Conservation (phyloP, 495 filamentous ascomycete species). For the Aspergillus mulundensis region DNA sequence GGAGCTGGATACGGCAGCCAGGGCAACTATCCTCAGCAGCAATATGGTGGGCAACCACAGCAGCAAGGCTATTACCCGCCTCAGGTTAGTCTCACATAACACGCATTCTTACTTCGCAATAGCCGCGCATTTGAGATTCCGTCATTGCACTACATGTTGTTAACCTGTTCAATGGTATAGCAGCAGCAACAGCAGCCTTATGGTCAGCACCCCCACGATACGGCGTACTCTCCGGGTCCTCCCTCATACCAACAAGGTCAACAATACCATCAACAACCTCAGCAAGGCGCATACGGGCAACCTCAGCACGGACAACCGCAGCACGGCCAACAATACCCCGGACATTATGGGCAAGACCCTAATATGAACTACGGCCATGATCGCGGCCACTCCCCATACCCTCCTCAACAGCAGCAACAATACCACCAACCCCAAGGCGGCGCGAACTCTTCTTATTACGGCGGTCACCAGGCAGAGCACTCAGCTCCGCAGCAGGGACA, state of each 20-base stretch:
- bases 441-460: constrained; percentile 25
- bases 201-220: constrained; percentile 18
- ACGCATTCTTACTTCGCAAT: background rate
- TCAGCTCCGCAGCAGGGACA: constrained; percentile 15
- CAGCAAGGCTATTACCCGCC: constrained; percentile 29
- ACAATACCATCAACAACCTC: constrained; percentile 13
- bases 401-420: constrained; percentile 23
- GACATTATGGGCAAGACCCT: constrained; percentile 18
- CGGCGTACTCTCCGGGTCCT: constrained; percentile 13
- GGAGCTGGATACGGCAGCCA: constrained; percentile 6
- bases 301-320: background rate
- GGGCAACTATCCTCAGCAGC: constrained; percentile 22
- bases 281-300: constrained; percentile 3
- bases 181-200: constrained; percentile 20
- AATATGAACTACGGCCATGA: constrained; percentile 21
- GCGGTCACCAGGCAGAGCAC: constrained; percentile 11
- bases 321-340: constrained; percentile 6
- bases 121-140: background rate
- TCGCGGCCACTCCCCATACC: constrained; percentile 30
- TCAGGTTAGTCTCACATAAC: constrained; percentile 18
- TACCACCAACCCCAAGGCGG: constrained; percentile 18
- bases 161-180: constrained; percentile 7
- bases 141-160: background rate
- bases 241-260: constrained; percentile 16
- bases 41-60: constrained; percentile 23